Conservation (phyloP, 73 alveolate species). For the Paraurostyla sp. region DNA sequence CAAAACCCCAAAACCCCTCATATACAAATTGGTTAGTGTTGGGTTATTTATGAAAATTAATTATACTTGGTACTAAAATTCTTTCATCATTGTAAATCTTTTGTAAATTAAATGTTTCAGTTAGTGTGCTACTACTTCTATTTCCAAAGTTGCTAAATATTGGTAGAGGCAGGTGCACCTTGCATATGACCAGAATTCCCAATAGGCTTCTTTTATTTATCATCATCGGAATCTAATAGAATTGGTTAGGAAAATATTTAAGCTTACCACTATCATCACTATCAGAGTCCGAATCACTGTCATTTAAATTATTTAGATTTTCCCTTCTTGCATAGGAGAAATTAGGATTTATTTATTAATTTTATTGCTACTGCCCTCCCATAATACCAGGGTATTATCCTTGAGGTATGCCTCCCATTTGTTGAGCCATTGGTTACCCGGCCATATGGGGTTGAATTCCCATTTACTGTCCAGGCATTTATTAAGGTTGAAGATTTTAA, state of each 20-base stretch:
- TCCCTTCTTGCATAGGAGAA: slow-evolving; percentile 15
- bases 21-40: too few relatives aligned
- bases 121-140: too few relatives aligned
- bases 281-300: slow-evolving; percentile 9
- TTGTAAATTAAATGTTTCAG: too few relatives aligned
- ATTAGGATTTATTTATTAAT: background rate
- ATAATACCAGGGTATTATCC: too few relatives aligned
- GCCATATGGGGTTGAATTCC: background rate
- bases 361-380: background rate
- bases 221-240: slow-evolving; percentile 17
- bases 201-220: background rate
- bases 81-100: too few relatives aligned
- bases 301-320: background rate
- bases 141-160: too few relatives aligned
- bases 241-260: background rate
- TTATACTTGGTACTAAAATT: too few relatives aligned
- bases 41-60: too few relatives aligned
- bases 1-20: too few relatives aligned
- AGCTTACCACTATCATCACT: slow-evolving; percentile 26
- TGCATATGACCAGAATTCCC: too few relatives aligned
- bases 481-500: too few relatives aligned
- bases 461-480: slow-evolving; percentile 5
- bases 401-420: background rate
- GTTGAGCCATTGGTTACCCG: background rate
- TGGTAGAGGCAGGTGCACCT: too few relatives aligned